Evolutionary conservation across 139 green algal species (phyloP).

Genomic region (Marvania coccoides): DNA sequence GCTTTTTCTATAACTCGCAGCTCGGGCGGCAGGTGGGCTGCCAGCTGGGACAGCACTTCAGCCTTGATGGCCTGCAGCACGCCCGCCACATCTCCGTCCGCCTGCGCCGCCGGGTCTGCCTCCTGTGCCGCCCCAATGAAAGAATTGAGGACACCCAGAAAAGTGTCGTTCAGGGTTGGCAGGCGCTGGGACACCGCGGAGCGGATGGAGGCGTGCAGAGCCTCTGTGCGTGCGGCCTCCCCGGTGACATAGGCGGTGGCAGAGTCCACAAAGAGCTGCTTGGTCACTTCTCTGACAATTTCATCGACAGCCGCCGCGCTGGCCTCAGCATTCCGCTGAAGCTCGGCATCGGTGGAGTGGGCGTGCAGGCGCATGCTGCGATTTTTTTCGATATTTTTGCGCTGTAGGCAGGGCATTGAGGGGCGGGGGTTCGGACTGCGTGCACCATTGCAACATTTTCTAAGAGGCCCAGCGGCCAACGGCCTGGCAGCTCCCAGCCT

Average conservation of each 20-base stretch:
- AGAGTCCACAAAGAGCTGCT: background rate
- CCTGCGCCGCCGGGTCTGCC: too few species aligned
- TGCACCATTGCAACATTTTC: too few species aligned
- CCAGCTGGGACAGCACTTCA: slow-evolving; percentile 5
- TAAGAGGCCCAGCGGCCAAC: too few species aligned
- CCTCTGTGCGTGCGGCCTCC: background rate
- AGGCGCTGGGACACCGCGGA: background rate
- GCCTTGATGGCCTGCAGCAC: slow-evolving; percentile 10
- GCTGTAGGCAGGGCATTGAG: too few species aligned
- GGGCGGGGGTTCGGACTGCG: too few species aligned
- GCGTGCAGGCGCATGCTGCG: too few species aligned
- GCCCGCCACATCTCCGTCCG: background rate
- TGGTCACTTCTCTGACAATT: background rate
- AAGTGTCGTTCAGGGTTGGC: background rate
- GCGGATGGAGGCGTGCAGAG: background rate
- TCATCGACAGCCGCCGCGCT: background rate
- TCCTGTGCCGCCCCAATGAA: slow-evolving; percentile 1
- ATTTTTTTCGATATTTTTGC: too few species aligned
- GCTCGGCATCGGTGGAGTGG: too few species aligned
- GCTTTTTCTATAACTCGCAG: slow-evolving; percentile 12
- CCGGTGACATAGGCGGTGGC: background rate
- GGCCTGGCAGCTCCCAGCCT: too few species aligned
- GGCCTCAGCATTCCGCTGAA: background rate
- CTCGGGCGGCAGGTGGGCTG: background rate
- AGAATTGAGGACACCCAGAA: background rate